Conservation (phyloP, 495 filamentous ascomycete species). For the Aspergillus funiculosus region DNA sequence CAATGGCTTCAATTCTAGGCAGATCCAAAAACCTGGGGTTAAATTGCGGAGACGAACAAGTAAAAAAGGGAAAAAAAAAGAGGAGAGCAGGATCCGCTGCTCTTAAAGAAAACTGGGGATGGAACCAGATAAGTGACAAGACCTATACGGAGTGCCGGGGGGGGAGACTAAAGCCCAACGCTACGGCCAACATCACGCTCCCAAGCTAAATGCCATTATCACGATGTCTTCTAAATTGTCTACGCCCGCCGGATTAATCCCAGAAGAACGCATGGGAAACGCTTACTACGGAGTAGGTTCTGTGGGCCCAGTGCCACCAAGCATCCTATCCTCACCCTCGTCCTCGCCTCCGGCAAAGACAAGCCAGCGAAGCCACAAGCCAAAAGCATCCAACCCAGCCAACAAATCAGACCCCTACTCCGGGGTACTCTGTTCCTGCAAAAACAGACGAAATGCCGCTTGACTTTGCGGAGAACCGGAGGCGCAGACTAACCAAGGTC, state of each 20-base stretch:
- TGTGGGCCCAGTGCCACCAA: no score
- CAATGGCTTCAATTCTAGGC: background rate
- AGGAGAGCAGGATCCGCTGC: conserved; percentile 17
- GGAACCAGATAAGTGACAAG: conserved; percentile 10
- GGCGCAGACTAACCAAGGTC: conserved; percentile 2
- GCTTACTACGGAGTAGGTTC: background rate
- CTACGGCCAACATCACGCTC: background rate
- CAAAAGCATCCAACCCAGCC: background rate
- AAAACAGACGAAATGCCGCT: conserved; percentile 8
- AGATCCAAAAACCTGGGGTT: conserved; percentile 6
- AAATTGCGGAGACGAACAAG: conserved; percentile 16
- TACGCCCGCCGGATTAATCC: conserved; percentile 12
- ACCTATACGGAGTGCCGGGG: conserved; percentile 4
- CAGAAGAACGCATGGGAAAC: conserved; percentile 1
- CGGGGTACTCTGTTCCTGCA: background rate
- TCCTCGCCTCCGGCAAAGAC: background rate
- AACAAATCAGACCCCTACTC: background rate
- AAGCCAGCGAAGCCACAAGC: background rate
- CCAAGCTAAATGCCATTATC: conserved; percentile 2
- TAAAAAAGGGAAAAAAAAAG: conserved; percentile 6
- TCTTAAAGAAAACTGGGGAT: conserved; percentile 24
- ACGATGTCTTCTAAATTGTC: background rate
- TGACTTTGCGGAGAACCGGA: conserved; percentile 16
- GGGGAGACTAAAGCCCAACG: background rate
- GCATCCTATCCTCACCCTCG: no score